Percentiles rank a stretch among this genome's conserved stretches.
Conservation (phyloP, 345 rosid genomes). For the Anastatica hierochuntica region DNA sequence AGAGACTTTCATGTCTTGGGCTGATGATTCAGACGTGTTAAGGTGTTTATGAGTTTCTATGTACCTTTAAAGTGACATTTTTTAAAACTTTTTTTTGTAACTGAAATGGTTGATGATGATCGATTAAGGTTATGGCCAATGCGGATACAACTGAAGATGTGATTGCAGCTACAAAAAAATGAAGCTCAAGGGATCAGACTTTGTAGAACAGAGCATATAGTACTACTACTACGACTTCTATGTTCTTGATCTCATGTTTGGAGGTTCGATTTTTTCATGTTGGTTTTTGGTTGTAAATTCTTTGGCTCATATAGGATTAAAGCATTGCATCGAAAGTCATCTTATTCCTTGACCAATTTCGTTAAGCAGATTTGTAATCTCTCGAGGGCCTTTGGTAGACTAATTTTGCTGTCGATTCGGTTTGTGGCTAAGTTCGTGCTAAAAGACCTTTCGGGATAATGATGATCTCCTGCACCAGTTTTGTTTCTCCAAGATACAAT, state of each 20-base stretch:
- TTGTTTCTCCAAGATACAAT: no score
- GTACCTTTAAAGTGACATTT: no score
- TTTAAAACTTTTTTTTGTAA: no score
- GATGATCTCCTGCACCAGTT: no score
- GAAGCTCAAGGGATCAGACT: constrained; percentile 95
- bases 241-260: background rate
- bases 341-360: no score
- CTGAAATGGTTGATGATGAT: background rate
- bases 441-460: no score
- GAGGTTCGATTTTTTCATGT: background rate
- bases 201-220: constrained; percentile 96
- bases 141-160: constrained; percentile 97
- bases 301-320: constrained; percentile 84
- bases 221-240: constrained; percentile 14
- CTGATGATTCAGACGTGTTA: constrained; percentile 63
- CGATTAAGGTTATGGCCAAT: constrained; percentile 89
- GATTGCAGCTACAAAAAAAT: constrained; percentile 62
- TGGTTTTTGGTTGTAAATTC: constrained; percentile 37
- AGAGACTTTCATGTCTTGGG: constrained; percentile 87
- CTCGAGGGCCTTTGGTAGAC: no score
- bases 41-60: constrained; percentile 37
- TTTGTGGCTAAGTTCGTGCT: no score
- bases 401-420: no score
- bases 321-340: no score
- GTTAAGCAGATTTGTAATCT: no score